Evolutionary conservation across 768 basidiomycete species (phyloP).

Genomic region (Termitomyces sp.): DNA sequence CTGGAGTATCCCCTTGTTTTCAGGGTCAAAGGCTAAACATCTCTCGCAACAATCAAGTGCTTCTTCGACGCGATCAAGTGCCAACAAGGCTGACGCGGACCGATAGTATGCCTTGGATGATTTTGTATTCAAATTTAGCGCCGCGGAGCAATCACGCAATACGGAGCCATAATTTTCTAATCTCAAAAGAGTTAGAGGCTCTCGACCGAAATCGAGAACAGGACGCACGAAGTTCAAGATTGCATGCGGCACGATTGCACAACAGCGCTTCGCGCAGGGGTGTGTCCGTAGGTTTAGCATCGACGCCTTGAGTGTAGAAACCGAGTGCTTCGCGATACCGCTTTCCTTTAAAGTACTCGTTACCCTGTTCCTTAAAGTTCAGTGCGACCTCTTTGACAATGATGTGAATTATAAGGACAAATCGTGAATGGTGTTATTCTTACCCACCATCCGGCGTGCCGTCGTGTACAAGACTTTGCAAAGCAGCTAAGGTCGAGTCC

Average conservation of each 20-base stretch:
- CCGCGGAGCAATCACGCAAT: slow-evolving; percentile 78
- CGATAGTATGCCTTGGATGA: slow-evolving; percentile 87
- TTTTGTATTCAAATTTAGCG: slow-evolving; percentile 52
- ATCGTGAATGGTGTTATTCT: slow-evolving; percentile 9
- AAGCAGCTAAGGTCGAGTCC: slow-evolving; percentile 67
- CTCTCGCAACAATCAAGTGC: slow-evolving; percentile 77
- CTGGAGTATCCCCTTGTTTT: slow-evolving; percentile 47
- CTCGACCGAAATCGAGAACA: neutral
- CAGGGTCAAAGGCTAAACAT: slow-evolving; percentile 55
- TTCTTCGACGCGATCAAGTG: slow-evolving; percentile 73
- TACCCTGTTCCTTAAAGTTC: slow-evolving; percentile 94
- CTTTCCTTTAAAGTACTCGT: slow-evolving; percentile 88
- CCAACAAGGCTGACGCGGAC: slow-evolving; percentile 71
- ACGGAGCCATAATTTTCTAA: slow-evolving; percentile 87
- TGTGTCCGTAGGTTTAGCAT: slow-evolving; percentile 70
- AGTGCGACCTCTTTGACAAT: slow-evolving; percentile 67
- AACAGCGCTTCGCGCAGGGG: slow-evolving; percentile 61
- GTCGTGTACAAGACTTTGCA: slow-evolving; percentile 83
- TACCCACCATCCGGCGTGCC: slow-evolving; percentile 91
- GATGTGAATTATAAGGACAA: neutral
- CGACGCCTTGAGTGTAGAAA: slow-evolving; percentile 89
- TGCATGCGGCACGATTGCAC: slow-evolving; percentile 90
- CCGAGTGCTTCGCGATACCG: slow-evolving; percentile 81
- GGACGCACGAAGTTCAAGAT: slow-evolving; percentile 75
- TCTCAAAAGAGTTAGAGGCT: neutral